These are phyloP conservation scores for Penicillium oxalicum DNA, from an alignment of 2,329 filamentous ascomycete genomes.

Conservation along the genomic window DNA sequence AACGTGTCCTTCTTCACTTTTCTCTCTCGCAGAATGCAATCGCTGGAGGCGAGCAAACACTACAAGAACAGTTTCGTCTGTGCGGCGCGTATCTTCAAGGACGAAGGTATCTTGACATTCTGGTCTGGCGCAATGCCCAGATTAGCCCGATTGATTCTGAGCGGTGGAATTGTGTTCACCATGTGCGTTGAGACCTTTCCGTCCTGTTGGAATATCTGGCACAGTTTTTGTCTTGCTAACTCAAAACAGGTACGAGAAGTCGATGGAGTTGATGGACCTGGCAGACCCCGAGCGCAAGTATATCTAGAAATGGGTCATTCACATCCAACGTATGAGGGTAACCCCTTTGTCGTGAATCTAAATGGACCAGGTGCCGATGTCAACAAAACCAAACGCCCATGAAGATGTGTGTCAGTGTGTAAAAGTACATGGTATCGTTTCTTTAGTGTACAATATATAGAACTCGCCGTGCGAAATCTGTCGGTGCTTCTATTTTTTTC, in stretches of 20 bases:
- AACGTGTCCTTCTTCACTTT: conserved; percentile 10
- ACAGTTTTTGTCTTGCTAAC: conserved; percentile 7
- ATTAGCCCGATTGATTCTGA: conserved; percentile 76
- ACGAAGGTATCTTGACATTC: conserved; percentile 83
- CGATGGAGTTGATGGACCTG: conserved; percentile 76
- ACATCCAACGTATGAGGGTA: too few relatives aligned
- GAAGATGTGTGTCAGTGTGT: conserved; percentile 4
- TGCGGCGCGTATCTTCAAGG: conserved; percentile 72
- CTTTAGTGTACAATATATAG: conserved; percentile 8
- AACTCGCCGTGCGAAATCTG: too few relatives aligned
- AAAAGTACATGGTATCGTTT: conserved; percentile 17
- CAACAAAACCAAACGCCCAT: conserved; percentile 5
- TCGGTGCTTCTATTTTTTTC: too few relatives aligned
- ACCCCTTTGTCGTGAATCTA: neutral
- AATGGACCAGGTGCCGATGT: neutral
- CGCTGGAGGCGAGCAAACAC: conserved; percentile 69
- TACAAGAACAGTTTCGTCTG: conserved; percentile 89
- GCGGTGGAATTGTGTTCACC: conserved; percentile 94
- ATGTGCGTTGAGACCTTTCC: conserved; percentile 51
- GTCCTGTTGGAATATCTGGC: neutral
- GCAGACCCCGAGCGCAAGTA: conserved; percentile 80
- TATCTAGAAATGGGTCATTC: conserved; percentile 47
- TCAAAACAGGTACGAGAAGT: conserved; percentile 70
- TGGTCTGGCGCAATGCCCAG: conserved; percentile 91
- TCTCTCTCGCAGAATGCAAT: conserved; percentile 68